Conservation (phyloP, 768 basidiomycete species). For the Calocera viscosa region DNA sequence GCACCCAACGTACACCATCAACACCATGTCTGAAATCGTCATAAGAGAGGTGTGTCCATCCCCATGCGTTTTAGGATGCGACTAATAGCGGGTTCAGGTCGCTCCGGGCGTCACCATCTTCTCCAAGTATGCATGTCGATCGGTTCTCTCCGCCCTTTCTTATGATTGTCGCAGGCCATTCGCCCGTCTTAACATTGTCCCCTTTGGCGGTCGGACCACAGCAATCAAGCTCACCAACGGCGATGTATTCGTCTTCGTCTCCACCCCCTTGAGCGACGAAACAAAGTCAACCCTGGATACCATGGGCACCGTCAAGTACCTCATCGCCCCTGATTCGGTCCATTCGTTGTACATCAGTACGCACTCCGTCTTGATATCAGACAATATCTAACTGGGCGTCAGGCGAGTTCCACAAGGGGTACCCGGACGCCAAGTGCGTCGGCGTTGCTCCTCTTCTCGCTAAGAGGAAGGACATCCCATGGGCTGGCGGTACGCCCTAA, state of each 20-base stretch:
- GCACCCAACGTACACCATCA: neutral
- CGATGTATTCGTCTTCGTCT: constrained; percentile 28
- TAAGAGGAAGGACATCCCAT: constrained; percentile 30
- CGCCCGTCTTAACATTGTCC: constrained; percentile 26
- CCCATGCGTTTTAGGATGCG: neutral
- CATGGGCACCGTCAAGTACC: constrained; percentile 24
- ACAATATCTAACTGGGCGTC: neutral
- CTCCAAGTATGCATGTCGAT: neutral
- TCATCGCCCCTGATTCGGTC: neutral
- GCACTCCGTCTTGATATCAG: neutral
- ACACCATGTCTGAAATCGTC: neutral
- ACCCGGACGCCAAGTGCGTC: constrained; percentile 56
- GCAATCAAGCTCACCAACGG: constrained; percentile 22
- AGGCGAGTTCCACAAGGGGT: constrained; percentile 40
- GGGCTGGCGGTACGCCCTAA: constrained; percentile 34
- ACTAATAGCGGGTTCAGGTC: neutral
- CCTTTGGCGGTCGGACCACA: constrained; percentile 15
- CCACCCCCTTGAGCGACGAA: constrained; percentile 25
- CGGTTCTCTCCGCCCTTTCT: constrained; percentile 19
- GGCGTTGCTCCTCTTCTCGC: constrained; percentile 46
- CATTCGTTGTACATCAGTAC: neutral
- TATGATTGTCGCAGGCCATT: constrained; percentile 20
- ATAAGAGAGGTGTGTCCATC: neutral
- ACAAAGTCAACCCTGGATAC: constrained; percentile 21
- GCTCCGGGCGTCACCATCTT: neutral